A percentile compares a stretch with the other conserved stretches of the same genome.
Conservation (phyloP, 2,329 filamentous ascomycete species). For the Colletotrichum theobromicola region DNA sequence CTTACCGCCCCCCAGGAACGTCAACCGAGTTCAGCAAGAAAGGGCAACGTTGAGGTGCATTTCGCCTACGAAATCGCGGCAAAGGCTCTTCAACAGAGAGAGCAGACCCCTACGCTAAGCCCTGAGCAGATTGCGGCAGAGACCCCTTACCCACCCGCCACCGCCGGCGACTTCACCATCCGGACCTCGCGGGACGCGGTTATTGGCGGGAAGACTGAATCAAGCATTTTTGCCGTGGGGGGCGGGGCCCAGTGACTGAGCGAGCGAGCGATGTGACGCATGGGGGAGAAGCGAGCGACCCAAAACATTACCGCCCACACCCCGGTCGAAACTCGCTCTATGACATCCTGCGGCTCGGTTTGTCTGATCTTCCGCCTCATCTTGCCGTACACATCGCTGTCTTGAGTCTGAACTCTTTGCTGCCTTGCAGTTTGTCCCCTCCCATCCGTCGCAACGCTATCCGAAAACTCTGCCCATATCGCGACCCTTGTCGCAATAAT, state of each 20-base stretch:
- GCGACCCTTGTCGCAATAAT: not conserved
- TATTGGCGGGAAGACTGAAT: not conserved
- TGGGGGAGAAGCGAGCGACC: not conserved
- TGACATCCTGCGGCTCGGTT: slow-evolving; percentile 14
- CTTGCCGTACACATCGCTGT: not conserved
- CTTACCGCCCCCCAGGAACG: not conserved
- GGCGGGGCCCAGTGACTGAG: not conserved
- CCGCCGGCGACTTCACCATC: not conserved
- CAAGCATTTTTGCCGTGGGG: slow-evolving; percentile 9
- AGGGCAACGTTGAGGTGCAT: not conserved
- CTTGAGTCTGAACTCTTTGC: not conserved
- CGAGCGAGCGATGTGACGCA: not conserved
- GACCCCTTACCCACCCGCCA: not conserved
- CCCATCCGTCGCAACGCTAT: not conserved
- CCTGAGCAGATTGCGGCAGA: not conserved
- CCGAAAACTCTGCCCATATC: not conserved
- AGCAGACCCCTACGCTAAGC: not conserved
- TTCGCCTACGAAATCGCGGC: not conserved
- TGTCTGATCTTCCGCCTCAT: slow-evolving; percentile 22
- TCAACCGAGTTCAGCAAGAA: not conserved
- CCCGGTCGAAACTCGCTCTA: slow-evolving; percentile 14
- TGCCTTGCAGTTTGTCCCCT: not conserved
- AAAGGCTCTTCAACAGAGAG: not conserved
- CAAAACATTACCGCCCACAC: not conserved
- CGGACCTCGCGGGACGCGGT: not conserved